phyloP scores from a whole-genome alignment of 495 filamentous ascomycete species.

The Xylaria flabelliformis region DNA sequence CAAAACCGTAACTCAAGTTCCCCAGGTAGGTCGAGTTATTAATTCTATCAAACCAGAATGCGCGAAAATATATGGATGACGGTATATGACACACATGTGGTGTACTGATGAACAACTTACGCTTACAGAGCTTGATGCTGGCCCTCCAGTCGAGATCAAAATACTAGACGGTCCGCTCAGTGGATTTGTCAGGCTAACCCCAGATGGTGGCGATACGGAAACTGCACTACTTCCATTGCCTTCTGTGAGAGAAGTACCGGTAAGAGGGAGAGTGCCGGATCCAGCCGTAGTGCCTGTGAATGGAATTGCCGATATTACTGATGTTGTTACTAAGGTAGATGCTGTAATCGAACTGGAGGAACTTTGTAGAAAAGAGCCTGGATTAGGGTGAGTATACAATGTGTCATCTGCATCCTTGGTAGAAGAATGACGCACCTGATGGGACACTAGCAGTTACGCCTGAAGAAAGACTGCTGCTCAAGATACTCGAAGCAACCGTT shows the following conservation, averaged over 20 bases:
- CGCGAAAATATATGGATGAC: background rate
- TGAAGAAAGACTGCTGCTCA: background rate
- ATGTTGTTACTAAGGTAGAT: background rate
- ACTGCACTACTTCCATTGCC: background rate
- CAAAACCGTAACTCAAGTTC: background rate
- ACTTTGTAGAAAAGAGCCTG: background rate
- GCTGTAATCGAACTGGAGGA: background rate
- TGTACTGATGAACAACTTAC: slow-evolving; percentile 13
- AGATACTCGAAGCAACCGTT: background rate
- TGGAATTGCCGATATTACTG: background rate
- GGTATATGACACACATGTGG: background rate
- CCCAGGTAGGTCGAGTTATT: background rate
- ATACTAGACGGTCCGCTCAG: background rate
- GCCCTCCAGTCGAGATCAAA: background rate
- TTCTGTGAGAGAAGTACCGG: background rate
- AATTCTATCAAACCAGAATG: background rate
- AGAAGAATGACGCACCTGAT: slow-evolving; percentile 3
- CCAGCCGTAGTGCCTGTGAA: background rate
- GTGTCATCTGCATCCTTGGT: background rate
- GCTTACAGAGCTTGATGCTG: slow-evolving; percentile 1
- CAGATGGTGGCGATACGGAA: slow-evolving; percentile 8
- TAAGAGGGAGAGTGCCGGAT: background rate
- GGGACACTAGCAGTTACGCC: background rate
- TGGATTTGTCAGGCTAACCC: background rate
- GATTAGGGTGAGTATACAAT: background rate